Evolutionary conservation across 139 green algal species (phyloP), one percentile per base, ranked within the genome.

Genomic region (Tetradesmus obliquus): DNA sequence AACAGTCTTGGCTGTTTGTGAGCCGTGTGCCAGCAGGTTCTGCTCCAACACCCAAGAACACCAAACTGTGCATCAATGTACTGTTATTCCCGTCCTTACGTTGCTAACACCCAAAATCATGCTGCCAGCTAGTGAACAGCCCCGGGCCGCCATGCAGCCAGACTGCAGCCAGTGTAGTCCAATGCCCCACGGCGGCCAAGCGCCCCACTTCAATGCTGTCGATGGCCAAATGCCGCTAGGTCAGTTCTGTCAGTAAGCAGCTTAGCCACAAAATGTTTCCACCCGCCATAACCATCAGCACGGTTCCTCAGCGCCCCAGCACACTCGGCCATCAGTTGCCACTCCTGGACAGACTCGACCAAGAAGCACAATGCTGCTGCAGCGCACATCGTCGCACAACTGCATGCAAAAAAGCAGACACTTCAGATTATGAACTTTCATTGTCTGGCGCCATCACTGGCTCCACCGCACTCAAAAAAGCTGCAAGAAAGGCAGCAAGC

Each of bases 1-100:
- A 76, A 76, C 66, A 76, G 66, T 76, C 66, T 24, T 76, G 66
- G 66, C 66, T 76, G 66, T 76, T 76, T 76, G 66, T 76, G n/a
- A 76, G 66, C 66, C 66, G 66, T 76, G 66, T 76, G 66, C 66
- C n/a, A 76, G 66, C 66, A 76, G n/a, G 66, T 76, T 76, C 66
- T 24, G 17, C 2, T 76, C 3, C 66, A 5, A 3, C 15, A 2
- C n/a, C 3, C 66, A 5, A 3, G 2, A 24, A 76, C 5, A 24
- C 17, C 66, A 76, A 76, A 2, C 66, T 76, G n/a, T 76, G n/a
- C 66, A 76, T 24, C 66, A 76, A 76, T 24, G 66, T 24, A 76
- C 66, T 76, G 66, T 76, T 24, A 76, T 76, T 24, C 57, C 5
- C 66, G 2, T 10, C 60, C 60, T 20, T 3, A 22, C 15, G 19